Evolutionary conservation across 352 stramenopile species (phyloP), one percentile per base, ranked within the genome.

Genomic region (Pythium diclinum): DNA sequence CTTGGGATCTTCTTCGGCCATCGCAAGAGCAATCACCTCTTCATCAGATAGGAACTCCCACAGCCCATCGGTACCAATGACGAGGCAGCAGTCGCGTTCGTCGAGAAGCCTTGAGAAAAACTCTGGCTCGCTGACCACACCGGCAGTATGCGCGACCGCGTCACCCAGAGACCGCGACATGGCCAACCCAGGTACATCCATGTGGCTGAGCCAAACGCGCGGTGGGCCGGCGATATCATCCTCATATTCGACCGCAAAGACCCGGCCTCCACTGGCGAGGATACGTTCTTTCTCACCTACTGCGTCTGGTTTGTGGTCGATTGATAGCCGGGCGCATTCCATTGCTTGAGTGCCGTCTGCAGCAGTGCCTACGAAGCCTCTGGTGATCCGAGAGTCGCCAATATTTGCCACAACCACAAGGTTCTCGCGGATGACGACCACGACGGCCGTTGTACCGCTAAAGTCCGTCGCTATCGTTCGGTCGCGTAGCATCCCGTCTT

Each of bases 21-120:
- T 83, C 23, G 75, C 76, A 56, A 96, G 88, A 46, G 94, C 78
- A 52, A 96, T 88, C 53, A 97, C 97, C 73, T 99, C 96, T 59
- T 98, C 83, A 73, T 98, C 98, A 30, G 83, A 89, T 71, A 99
- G 96, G 80, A 99, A 99, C 71, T 99, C 97, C 97, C 97, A 99
- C 44, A 99, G 76, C 10, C 97, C 97, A 74, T 99, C 97, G 0
- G 96, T 99, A 16, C 95, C 97, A 38, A 99, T 83, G 28, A 99
- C 91, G 59, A 99, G 79, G 68, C 98, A 98, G 47, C 94, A 87
- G 67, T 98, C 94, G 19, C 73, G 80, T 40, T 89, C 77, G 60
- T 91, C 81, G n/a, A 94, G 72, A 60, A 77, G 88, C 25, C 82
- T 87, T 47, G 93, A 87, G 3, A 85, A 93, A 63, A 98, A 98